A percentile compares a stretch with the other conserved stretches of the same genome.
phyloP scores from a whole-genome alignment of 163 green algal genomes.

The Scenedesmus sp. region DNA sequence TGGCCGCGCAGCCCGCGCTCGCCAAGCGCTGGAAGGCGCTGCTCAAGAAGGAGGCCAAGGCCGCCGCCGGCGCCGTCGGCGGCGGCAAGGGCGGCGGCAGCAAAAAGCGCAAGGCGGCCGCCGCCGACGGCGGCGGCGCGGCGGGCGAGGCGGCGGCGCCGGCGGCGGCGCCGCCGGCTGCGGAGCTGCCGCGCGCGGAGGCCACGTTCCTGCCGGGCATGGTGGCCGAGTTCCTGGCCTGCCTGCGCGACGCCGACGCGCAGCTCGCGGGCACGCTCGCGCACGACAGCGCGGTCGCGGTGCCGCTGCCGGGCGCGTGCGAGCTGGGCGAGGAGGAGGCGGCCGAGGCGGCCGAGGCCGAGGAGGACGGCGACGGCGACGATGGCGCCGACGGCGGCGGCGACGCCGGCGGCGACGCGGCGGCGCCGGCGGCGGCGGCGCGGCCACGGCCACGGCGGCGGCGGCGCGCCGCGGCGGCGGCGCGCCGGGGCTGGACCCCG shows the following conservation, averaged over 20 bases:
- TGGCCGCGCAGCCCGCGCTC: conserved; percentile 78
- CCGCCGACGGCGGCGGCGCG: conserved; percentile 2
- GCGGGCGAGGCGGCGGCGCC: not conserved
- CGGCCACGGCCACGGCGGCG: no score
- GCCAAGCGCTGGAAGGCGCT: conserved; percentile 89
- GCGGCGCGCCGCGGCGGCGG: not conserved
- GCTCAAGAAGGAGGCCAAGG: conserved; percentile 89
- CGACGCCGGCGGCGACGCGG: not conserved
- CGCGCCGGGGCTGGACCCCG: no score
- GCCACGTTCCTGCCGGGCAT: conserved; percentile 81
- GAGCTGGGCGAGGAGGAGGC: conserved; percentile 32
- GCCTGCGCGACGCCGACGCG: conserved; percentile 46
- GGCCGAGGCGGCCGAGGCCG: not conserved
- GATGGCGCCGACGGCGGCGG: not conserved
- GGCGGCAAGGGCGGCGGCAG: not conserved
- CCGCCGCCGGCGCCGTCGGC: conserved; percentile 28
- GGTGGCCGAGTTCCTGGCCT: conserved; percentile 79
- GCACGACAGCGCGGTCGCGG: conserved; percentile 1
- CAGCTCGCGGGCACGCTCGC: conserved; percentile 17
- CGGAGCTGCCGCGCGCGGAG: conserved; percentile 62
- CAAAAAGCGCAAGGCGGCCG: conserved; percentile 1
- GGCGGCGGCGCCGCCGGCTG: not conserved
- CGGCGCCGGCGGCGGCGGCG: not conserved
- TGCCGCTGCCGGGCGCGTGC: conserved; percentile 9
- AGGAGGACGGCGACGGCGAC: not conserved